Base-by-base conservation (phyloP, 1,284 basidiomycete species). In the Vanrija pseudolonga region DNA sequence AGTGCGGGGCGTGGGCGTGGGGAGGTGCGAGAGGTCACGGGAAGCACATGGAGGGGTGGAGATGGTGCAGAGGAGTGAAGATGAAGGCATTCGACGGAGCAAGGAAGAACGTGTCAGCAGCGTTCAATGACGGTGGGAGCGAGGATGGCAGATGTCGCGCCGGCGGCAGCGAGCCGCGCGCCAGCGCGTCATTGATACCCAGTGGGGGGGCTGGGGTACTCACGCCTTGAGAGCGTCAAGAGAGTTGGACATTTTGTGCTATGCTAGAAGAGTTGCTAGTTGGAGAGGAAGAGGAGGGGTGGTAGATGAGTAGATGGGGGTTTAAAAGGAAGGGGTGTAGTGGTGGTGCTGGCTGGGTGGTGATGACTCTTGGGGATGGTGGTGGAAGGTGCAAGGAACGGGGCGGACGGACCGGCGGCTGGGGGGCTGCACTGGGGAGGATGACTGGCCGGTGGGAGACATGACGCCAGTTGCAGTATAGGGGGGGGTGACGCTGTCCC, bases 281-380 rank as follows among this genome's bases (percentile, higher is more conserved):
- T 20, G 44, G 44, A 26, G n/a, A 40, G 6, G 55, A 32, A 32
- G 32, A 32, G 2, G 11, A 32, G 32, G 78, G 82, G n/a, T n/a
- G n/a, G n/a, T 85, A 76, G 74, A 81, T 71, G 70, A 57, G 50
- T 63, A 38, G 48, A 65, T 56, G 57, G 80, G n/a, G 80, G 76
- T 71, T 47, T 58, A 62, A 40, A 49, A 53, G 32, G 32, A 32
- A 15, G 45, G 55, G 55, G 53, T 47, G 47, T 20, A 11, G 32
- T 32, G 11, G n/a, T n/a, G n/a, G n/a, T n/a, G n/a, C n/a, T n/a
- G n/a, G n/a, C n/a, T n/a, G n/a, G n/a, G n/a, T n/a, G n/a, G n/a
- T n/a, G 32, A 32, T 32, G 32, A 12, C 32, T 26, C 4, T 9
- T 32, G 32, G 32, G 32, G 32, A 32, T 65, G 17, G 57, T 63